A percentile compares a stretch with the other conserved stretches of the same genome.
Conservation (phyloP, 2,329 filamentous ascomycete genomes). For the Alternaria postmessia region DNA sequence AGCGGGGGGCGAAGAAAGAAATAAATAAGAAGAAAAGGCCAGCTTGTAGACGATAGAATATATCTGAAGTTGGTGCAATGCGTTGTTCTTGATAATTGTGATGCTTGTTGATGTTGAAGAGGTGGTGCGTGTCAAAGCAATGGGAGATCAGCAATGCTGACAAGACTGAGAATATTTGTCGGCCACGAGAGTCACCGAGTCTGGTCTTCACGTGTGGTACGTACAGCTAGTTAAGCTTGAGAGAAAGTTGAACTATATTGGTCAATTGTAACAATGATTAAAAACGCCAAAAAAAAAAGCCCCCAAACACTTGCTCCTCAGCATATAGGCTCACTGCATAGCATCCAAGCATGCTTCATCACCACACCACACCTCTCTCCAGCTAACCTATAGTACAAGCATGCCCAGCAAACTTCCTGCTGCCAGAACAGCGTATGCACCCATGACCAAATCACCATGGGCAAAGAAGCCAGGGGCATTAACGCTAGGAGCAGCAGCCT, state of each 20-base stretch:
- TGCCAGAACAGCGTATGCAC: constrained; percentile 30
- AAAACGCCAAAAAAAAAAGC: background rate
- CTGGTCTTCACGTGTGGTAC: too few relatives aligned
- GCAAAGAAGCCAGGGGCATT: constrained; percentile 35
- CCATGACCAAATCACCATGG: constrained; percentile 33
- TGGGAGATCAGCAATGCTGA: background rate
- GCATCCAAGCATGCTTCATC: background rate
- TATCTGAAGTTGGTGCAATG: constrained; percentile 2
- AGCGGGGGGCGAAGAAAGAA: background rate
- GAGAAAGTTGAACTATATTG: background rate
- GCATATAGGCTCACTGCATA: background rate
- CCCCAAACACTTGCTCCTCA: background rate
- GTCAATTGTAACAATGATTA: background rate
- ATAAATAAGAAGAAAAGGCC: constrained; percentile 8
- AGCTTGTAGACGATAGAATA: constrained; percentile 7
- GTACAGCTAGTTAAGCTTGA: background rate
- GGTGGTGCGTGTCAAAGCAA: background rate
- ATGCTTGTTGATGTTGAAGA: background rate
- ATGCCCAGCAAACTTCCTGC: constrained; percentile 38
- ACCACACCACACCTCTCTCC: background rate
- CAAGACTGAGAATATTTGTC: background rate
- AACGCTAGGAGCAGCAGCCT: constrained; percentile 31
- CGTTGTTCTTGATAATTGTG: background rate
- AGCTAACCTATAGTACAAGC: constrained; percentile 28
- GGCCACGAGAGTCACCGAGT: too few relatives aligned